phyloP scores from a whole-genome alignment of 202 grass and related monocot species.

The Zoysia matrella region DNA sequence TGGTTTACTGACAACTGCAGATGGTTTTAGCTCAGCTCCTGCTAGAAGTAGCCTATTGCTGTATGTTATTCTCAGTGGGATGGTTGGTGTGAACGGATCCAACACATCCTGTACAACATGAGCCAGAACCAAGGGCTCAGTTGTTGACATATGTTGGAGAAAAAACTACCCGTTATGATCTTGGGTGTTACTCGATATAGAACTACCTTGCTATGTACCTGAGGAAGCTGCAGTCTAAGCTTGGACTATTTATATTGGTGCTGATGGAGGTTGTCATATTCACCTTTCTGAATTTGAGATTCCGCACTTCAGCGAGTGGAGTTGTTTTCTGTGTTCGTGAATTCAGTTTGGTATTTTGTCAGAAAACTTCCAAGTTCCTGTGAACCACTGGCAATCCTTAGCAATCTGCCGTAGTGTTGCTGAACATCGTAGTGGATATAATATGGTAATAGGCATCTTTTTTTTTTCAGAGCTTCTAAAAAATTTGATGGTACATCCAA shows the following conservation, averaged over 20 bases:
- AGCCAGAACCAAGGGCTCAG: constrained; percentile 56
- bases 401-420: constrained; percentile 5
- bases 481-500: no score
- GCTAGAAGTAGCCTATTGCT: constrained; percentile 50
- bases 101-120: constrained; percentile 41
- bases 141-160: constrained; percentile 34
- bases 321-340: no score
- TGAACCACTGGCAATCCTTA: constrained; percentile 2
- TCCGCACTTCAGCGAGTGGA: neutral
- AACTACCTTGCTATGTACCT: constrained; percentile 17
- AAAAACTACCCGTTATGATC: neutral
- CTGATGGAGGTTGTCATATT: constrained; percentile 52
- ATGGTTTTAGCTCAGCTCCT: constrained; percentile 60
- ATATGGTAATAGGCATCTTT: no score
- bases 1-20: constrained; percentile 54
- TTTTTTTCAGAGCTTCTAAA: no score
- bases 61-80: no score
- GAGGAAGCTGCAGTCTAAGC: constrained; percentile 3
- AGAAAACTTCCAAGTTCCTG: neutral
- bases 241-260: constrained; percentile 45
- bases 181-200: constrained; percentile 36
- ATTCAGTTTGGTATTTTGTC: no score
- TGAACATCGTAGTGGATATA: neutral
- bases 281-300: constrained; percentile 52
- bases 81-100: no score